Evolutionary conservation across 495 filamentous ascomycete genomes (phyloP).

Genomic region (Aspergillus indologenus): DNA sequence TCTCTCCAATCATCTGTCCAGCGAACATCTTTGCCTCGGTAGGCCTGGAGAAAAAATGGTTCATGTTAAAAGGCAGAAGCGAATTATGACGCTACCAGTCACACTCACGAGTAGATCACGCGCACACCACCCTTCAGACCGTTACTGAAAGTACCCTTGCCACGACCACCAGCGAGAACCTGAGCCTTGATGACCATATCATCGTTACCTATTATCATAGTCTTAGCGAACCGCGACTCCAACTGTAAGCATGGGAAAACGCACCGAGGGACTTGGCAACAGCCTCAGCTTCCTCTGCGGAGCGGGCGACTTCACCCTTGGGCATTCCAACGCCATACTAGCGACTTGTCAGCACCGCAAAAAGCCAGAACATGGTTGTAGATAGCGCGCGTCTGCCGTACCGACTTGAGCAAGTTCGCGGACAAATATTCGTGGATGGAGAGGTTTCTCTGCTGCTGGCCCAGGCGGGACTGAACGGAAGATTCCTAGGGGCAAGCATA

Average conservation of each 20-base stretch:
- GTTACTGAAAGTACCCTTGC: conserved; percentile 96
- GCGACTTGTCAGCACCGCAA: conserved; percentile 25
- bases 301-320: conserved; percentile 78
- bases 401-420: conserved; percentile 79
- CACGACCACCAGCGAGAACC: conserved; percentile 94
- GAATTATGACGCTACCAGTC: not conserved
- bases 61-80: conserved; percentile 17
- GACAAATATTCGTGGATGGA: conserved; percentile 98
- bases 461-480: conserved; percentile 45
- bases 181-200: conserved; percentile 99
- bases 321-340: conserved; percentile 95
- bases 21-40: conserved; percentile 96
- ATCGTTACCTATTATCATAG: conserved; percentile 60
- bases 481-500: conserved; percentile 38
- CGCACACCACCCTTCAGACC: conserved; percentile 97
- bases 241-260: conserved; percentile 6
- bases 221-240: conserved; percentile 24
- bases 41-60: conserved; percentile 43
- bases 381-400: conserved; percentile 39
- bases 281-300: conserved; percentile 82
- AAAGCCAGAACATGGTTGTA: not conserved
- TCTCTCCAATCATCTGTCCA: conserved; percentile 98
- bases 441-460: conserved; percentile 74
- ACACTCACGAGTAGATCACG: conserved; percentile 87
- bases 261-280: conserved; percentile 83